Base-by-base conservation (phyloP, 2,329 filamentous ascomycete genomes). In the Colletotrichum graminicola region DNA sequence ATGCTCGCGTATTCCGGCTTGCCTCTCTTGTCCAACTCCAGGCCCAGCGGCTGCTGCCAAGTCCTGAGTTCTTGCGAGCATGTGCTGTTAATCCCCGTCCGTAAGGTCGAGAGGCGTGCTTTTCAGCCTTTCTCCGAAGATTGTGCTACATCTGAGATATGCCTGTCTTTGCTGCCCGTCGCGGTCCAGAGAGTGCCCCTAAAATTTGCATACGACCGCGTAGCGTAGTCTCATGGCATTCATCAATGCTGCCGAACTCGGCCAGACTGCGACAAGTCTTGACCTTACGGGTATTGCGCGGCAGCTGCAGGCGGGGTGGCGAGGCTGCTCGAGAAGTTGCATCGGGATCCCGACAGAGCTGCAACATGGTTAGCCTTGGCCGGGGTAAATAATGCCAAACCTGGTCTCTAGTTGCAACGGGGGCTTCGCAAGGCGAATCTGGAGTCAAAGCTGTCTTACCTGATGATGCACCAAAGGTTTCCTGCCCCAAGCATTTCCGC, bases 401-500 rank as follows among this genome's bases (percentile, higher is more conserved):
- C 34, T 7, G 16, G n/a, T 57, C 1, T n/a, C 21, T n/a, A 57
- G 34, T 5, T 26, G 8, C 34, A 39, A 26, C 34, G 14, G 32
- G 36, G 32, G 16, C 34, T 63, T 21, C 34, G 16, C 39, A 55
- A 23, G 26, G 34, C 41, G 18, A 32, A 6, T 3, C 41, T 18
- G 26, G 23, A 6, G 41, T 54, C n/a, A 14, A 51, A 39, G 29
- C 60, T 18, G 16, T 29, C n/a, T 14, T 18, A 26, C 10, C 29
- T 11, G 43, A 34, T 57, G 7, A 65, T 65, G 66, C 66, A 32
- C 63, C 26, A 29, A 43, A 26, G 10, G 23, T 43, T 64, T 52
- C 43, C 21, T 29, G 11, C 12, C 36, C n/a, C 43, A 57, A 57
- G 34, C 34, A 41, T 57, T 26, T 18, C 54, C 34, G 34, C 54